These are phyloP conservation scores for Emmonsia crescens DNA, from an alignment of 2,329 filamentous ascomycete genomes.

Conservation along the genomic window DNA sequence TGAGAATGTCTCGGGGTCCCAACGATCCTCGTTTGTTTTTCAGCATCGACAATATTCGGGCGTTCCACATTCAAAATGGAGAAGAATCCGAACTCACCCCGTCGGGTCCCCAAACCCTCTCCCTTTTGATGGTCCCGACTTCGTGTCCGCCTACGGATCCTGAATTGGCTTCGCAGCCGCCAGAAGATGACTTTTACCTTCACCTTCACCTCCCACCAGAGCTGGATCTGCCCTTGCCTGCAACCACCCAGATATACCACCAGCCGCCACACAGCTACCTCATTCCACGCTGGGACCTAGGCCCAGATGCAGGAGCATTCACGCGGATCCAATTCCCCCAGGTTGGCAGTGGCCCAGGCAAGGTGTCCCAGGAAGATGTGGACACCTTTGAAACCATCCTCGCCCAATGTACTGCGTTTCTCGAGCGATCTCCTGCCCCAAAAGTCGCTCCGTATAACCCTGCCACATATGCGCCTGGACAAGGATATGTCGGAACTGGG, in stretches of 20 bases:
- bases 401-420: constrained; percentile 93
- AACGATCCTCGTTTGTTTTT: constrained; percentile 32
- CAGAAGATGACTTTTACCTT: constrained; percentile 89
- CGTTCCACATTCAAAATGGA: constrained; percentile 84
- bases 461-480: constrained; percentile 64
- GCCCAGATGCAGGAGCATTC: constrained; percentile 78
- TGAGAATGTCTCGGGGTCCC: constrained; percentile 8
- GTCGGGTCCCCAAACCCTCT: constrained; percentile 80
- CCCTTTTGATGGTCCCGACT: constrained; percentile 90
- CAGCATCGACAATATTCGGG: constrained; percentile 67
- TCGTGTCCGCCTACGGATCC: constrained; percentile 55
- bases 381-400: constrained; percentile 97
- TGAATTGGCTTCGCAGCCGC: constrained; percentile 44
- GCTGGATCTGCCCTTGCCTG: constrained; percentile 83
- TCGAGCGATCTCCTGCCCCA: constrained; percentile 66
- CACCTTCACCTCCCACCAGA: constrained; percentile 91
- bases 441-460: constrained; percentile 59
- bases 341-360: constrained; percentile 51
- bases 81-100: constrained; percentile 72
- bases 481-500: constrained; percentile 53
- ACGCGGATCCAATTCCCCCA: constrained; percentile 84
- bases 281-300: constrained; percentile 90
- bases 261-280: constrained; percentile 87
- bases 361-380: constrained; percentile 75
- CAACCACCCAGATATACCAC: constrained; percentile 94